A percentile compares a stretch with the other conserved stretches of the same genome.
These are phyloP conservation scores for Adansonia digitata DNA, from an alignment of 345 rosid species.

Conservation along the genomic window DNA sequence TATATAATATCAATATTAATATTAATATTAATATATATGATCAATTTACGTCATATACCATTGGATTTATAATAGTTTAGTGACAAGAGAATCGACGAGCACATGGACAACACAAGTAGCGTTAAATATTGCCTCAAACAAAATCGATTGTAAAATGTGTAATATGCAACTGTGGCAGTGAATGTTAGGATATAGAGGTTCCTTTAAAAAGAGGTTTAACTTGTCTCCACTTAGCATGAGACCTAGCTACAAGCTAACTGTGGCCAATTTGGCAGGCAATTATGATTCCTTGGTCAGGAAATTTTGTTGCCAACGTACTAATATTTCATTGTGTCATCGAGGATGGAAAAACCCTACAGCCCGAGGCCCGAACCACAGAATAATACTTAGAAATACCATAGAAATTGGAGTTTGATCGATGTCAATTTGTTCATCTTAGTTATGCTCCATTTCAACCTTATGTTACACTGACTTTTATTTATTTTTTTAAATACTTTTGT, in stretches of 20 bases:
- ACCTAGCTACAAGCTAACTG: neutral
- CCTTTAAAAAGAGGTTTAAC: too few relatives aligned
- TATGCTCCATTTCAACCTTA: too few relatives aligned
- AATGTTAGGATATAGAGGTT: neutral
- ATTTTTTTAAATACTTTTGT: too few relatives aligned
- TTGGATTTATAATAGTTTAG: too few relatives aligned
- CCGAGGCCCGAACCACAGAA: neutral
- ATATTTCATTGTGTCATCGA: neutral
- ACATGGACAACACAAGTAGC: too few relatives aligned
- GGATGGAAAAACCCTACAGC: neutral
- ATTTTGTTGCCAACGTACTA: neutral
- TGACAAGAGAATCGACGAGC: too few relatives aligned
- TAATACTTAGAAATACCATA: neutral
- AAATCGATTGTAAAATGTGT: neutral
- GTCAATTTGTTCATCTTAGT: neutral
- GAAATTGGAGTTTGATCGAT: neutral
- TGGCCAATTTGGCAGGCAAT: neutral
- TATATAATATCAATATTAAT: too few relatives aligned
- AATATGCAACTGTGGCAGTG: neutral
- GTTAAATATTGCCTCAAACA: neutral
- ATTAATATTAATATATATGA: too few relatives aligned
- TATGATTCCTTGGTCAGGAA: neutral
- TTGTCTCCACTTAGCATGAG: neutral
- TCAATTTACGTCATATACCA: too few relatives aligned
- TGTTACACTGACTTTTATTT: too few relatives aligned